Conservation (phyloP, 2,329 filamentous ascomycete genomes). For the Lojkania enalia region DNA sequence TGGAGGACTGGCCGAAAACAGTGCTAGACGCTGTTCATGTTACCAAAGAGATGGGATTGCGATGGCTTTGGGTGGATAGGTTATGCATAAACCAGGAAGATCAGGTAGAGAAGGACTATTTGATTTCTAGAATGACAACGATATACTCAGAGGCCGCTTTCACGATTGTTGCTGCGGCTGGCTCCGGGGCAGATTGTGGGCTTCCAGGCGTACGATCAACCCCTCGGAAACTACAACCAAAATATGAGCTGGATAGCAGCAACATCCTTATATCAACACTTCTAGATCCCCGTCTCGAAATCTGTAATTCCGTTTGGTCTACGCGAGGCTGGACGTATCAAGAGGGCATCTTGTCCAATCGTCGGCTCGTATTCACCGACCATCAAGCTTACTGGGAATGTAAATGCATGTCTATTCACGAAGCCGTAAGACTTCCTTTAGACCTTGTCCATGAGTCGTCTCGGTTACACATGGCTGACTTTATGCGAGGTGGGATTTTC, state of each 20-base stretch:
- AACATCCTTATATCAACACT: slow-evolving; percentile 11
- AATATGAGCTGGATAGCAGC: slow-evolving; percentile 10
- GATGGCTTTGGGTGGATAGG: slow-evolving; percentile 36
- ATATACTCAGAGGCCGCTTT: slow-evolving; percentile 14
- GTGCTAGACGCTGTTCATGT: slow-evolving; percentile 26
- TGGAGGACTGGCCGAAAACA: slow-evolving; percentile 8
- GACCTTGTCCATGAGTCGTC: slow-evolving; percentile 1
- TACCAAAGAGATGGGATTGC: slow-evolving; percentile 18
- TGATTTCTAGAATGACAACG: slow-evolving; percentile 12
- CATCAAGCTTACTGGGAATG: slow-evolving; percentile 12
- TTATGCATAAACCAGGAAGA: slow-evolving; percentile 33
- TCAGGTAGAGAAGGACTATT: slow-evolving; percentile 5
- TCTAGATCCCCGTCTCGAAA: slow-evolving; percentile 5
- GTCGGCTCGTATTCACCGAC: slow-evolving; percentile 9
- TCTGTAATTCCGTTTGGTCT: slow-evolving; percentile 4
- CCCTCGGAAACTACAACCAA: slow-evolving; percentile 12
- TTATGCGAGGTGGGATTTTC: slow-evolving; percentile 18
- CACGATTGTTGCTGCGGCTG: slow-evolving; percentile 17
- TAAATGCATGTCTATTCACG: slow-evolving; percentile 9
- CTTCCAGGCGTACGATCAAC: slow-evolving; percentile 9
- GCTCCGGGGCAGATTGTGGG: slow-evolving; percentile 6
- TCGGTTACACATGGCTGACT: slow-evolving; percentile 9
- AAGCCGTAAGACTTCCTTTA: slow-evolving; percentile 8
- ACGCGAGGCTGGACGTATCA: slow-evolving; percentile 14
- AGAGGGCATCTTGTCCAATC: slow-evolving; percentile 10